Conservation (phyloP, 306 rosid genomes). For the Vigna mungo region DNA sequence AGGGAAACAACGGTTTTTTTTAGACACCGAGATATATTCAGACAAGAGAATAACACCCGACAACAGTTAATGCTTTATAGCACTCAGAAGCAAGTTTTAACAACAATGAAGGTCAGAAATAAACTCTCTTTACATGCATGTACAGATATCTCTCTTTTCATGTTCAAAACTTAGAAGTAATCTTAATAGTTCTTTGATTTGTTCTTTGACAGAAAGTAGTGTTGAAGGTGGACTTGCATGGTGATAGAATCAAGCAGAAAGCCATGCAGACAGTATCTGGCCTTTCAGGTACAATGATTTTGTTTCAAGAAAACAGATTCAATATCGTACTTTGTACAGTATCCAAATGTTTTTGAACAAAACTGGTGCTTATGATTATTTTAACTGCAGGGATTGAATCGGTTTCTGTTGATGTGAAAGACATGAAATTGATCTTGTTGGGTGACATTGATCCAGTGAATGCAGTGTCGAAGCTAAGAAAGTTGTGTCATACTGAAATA, state of each 20-base stretch:
- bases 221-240: conserved; percentile 49
- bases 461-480: conserved; percentile 61
- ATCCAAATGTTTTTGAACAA: background rate
- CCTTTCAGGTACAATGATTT: conserved; percentile 45
- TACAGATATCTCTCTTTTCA: background rate
- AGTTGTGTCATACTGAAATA: conserved; percentile 50
- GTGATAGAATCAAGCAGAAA: conserved; percentile 52
- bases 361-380: background rate
- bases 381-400: conserved; percentile 64
- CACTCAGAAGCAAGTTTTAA: background rate
- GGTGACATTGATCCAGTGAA: conserved; percentile 68
- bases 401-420: conserved; percentile 58
- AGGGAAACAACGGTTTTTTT: no score
- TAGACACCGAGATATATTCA: no score
- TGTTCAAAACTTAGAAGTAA: background rate
- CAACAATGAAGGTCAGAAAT: conserved; percentile 17
- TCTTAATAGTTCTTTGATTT: background rate
- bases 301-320: background rate
- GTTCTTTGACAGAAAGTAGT: conserved; percentile 58
- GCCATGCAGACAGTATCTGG: conserved; percentile 63
- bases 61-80: background rate
- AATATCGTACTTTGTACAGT: background rate
- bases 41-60: no score
- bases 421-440: conserved; percentile 56
- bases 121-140: background rate